Percentiles rank a stretch among this genome's conserved stretches.
phyloP scores from a whole-genome alignment of 2,329 filamentous ascomycete species.

The Zasmidium citrigriseum region DNA sequence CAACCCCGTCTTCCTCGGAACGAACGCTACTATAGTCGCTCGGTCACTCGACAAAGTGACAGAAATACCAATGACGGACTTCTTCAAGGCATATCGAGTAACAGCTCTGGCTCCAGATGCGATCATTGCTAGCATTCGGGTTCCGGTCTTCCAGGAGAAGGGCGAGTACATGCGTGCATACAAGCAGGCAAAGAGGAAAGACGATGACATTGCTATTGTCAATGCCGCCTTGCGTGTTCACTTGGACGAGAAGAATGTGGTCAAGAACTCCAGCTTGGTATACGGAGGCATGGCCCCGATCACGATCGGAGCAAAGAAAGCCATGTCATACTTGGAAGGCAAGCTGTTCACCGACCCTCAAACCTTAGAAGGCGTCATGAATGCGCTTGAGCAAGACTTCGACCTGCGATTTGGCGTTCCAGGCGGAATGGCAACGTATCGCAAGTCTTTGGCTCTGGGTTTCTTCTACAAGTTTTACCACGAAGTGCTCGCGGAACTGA shows the following conservation, averaged over 20 bases:
- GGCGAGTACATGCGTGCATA: constrained; percentile 87
- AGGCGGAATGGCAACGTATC: constrained; percentile 95
- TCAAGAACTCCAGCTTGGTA: constrained; percentile 75
- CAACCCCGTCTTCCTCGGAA: constrained; percentile 89
- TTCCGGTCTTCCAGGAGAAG: constrained; percentile 72
- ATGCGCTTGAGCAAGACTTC: constrained; percentile 85
- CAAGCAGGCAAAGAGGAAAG: constrained; percentile 95
- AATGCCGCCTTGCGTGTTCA: constrained; percentile 80
- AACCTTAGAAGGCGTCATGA: constrained; percentile 88
- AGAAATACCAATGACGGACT: constrained; percentile 87
- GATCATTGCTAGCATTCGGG: constrained; percentile 82
- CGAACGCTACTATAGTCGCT: constrained; percentile 77
- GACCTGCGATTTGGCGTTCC: constrained; percentile 86
- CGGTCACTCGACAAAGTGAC: constrained; percentile 72
- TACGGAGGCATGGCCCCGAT: constrained; percentile 95
- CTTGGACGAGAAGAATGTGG: constrained; percentile 67
- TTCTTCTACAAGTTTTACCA: constrained; percentile 99
- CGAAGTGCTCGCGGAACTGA: constrained; percentile 70
- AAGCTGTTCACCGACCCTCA: constrained; percentile 77
- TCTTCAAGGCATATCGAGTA: constrained; percentile 87
- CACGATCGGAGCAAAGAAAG: constrained; percentile 81
- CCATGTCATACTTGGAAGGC: constrained; percentile 72
- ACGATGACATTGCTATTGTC: constrained; percentile 98
- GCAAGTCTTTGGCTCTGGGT: constrained; percentile 83
- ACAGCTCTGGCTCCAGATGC: constrained; percentile 81